Evolutionary conservation across 768 basidiomycete species (phyloP), one percentile per base, ranked within the genome.

Genomic region (Pleurotus tuoliensis): DNA sequence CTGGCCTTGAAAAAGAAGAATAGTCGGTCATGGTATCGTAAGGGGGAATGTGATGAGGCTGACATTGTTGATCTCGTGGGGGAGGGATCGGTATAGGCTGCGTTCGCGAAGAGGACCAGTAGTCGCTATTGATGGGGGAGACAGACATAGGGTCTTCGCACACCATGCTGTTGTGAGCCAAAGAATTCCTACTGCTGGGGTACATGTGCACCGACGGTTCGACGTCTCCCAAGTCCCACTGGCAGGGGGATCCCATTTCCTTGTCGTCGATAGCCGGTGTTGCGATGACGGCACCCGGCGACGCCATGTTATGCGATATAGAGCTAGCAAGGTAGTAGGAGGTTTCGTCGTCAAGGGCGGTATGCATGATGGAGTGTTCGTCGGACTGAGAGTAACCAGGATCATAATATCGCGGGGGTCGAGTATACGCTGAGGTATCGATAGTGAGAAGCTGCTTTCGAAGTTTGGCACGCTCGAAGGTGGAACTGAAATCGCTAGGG

Each of bases 291-390:
- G 56, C 73, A 69, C 54, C 73, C 75, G 22, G 74, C 70, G 12
- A 74, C 25, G 67, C 61, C 61, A 70, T 72, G 16, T 76, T 73
- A 13, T 70, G 58, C 15, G 76, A 75, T 38, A 72, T 66, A 2
- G 79, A 73, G 38, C 76, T 79, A 54, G 73, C 72, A 54, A 83
- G 69, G 62, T 79, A 83, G 61, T 80, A 84, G 55, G 81, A 79
- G 1, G 83, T 83, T 15, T 80, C 77, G 55, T 81, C 79, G 68
- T 89, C 88, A 47, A 88, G 81, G 39, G 88, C 88, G 16, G 88
- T 90, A 57, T 86, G 87, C 87, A 90, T 88, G 61, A 77, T 75
- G 24, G 86, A 86, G 30, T 85, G 84, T 15, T 75, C 72, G 38
- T 71, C 71, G 30, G 71, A 67, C 64, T 76, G 71, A 61, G 72